Evolutionary conservation across 1,139 yeast genomes (phyloP).

Genomic region (Lodderomyces margitis): DNA sequence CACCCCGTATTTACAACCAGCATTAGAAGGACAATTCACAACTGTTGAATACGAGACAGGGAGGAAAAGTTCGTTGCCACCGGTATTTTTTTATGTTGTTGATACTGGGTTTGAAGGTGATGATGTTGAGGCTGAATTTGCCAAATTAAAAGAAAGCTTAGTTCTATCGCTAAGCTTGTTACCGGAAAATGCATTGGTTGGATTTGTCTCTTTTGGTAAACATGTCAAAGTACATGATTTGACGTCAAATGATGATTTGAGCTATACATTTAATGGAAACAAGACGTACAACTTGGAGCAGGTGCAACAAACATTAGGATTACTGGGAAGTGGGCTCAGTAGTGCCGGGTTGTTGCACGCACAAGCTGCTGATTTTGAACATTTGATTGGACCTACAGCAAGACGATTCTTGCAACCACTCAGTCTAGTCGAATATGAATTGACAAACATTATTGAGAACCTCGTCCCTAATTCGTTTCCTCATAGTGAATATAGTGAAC

Average conservation of each 20-base stretch:
- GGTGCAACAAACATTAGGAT: conserved; percentile 52
- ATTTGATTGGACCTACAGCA: conserved; percentile 28
- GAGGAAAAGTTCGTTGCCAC: conserved; percentile 40
- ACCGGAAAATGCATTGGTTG: conserved; percentile 60
- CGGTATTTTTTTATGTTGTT: conserved; percentile 61
- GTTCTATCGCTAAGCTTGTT: conserved; percentile 52
- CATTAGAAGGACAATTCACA: conserved; percentile 39
- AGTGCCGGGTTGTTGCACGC: conserved; percentile 10
- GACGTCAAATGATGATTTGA: conserved; percentile 26
- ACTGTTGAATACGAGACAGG: conserved; percentile 64
- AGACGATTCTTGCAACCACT: conserved; percentile 47
- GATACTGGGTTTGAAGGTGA: conserved; percentile 58
- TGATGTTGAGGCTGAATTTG: conserved; percentile 38
- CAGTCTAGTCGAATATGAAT: conserved; percentile 53
- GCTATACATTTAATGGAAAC: conserved; percentile 55
- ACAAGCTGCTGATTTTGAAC: conserved; percentile 12
- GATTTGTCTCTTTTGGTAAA: conserved; percentile 62
- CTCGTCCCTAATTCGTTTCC: conserved; percentile 56
- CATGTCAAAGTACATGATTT: conserved; percentile 64
- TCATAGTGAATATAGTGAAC: conserved; percentile 38
- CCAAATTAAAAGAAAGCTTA: conserved; percentile 55
- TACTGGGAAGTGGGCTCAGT: conserved; percentile 41
- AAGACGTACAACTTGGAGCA: conserved; percentile 54
- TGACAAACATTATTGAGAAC: conserved; percentile 53
- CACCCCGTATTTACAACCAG: conserved; percentile 26